A percentile compares a stretch with the other conserved stretches of the same genome.
These are phyloP conservation scores for Ustilago lituana DNA, from an alignment of 1,284 basidiomycete genomes.

Conservation along the genomic window DNA sequence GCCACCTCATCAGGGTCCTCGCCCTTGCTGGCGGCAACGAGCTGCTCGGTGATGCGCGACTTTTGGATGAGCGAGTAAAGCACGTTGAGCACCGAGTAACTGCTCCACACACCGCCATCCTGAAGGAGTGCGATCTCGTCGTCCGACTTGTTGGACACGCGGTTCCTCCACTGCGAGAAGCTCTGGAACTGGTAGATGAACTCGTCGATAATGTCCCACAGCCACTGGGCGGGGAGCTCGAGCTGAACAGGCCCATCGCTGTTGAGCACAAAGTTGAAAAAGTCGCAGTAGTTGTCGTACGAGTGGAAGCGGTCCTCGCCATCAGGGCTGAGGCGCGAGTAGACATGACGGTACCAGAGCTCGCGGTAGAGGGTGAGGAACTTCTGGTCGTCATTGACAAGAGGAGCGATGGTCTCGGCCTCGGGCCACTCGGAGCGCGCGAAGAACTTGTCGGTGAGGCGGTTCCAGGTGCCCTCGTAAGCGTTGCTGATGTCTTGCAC, in stretches of 20 bases:
- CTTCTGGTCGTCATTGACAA: conserved; percentile 72
- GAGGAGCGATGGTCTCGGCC: conserved; percentile 89
- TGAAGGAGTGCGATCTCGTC: conserved; percentile 74
- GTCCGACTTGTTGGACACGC: conserved; percentile 83
- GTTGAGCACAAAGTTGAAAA: conserved; percentile 92
- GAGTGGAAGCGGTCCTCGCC: conserved; percentile 98
- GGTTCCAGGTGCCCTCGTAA: conserved; percentile 96
- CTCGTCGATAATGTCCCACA: conserved; percentile 99
- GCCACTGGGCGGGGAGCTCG: conserved; percentile 94
- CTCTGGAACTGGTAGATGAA: conserved; percentile 99
- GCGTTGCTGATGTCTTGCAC: conserved; percentile 81
- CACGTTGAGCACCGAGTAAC: conserved; percentile 96
- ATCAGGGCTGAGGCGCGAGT: conserved; percentile 91
- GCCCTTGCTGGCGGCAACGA: conserved; percentile 81
- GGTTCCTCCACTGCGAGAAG: conserved; percentile 83
- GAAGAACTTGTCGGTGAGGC: conserved; percentile 94
- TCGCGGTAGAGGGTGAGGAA: conserved; percentile 97
- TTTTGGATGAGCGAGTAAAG: conserved; percentile 98
- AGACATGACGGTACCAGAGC: conserved; percentile 89
- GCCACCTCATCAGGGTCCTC: conserved; percentile 80
- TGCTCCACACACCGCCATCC: conserved; percentile 81
- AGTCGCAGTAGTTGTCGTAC: conserved; percentile 97
- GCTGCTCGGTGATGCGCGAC: conserved; percentile 91
- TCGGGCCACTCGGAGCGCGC: conserved; percentile 95
- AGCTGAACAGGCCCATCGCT: conserved; percentile 91